Evolutionary conservation across 169 alveolate genomes (phyloP).

Genomic region (Plasmodium inui): DNA sequence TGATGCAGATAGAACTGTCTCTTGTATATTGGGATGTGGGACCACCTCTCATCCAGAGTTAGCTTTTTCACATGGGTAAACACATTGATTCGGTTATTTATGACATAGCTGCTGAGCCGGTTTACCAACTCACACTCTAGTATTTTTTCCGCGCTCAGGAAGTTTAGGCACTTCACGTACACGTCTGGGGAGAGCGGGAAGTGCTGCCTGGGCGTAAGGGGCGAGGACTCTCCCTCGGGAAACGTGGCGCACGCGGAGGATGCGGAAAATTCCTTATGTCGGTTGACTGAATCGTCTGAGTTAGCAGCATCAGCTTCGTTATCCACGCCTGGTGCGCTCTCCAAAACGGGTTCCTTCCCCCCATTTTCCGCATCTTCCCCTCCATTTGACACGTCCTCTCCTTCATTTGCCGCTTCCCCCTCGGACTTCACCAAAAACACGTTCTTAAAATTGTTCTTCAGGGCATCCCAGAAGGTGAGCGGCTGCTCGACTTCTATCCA

Average conservation of each 20-base stretch:
- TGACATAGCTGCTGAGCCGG: slow-evolving; percentile 30
- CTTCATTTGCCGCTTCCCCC: not conserved
- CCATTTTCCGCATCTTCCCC: too few species aligned
- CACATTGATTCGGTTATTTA: slow-evolving; percentile 52
- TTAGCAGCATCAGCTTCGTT: not conserved
- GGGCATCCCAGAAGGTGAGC: slow-evolving; percentile 48
- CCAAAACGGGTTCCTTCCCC: not conserved
- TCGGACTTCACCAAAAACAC: slow-evolving; percentile 50
- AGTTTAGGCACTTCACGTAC: slow-evolving; percentile 58
- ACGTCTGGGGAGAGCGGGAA: slow-evolving; percentile 54
- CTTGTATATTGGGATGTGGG: slow-evolving; percentile 60
- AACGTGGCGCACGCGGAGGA: not conserved
- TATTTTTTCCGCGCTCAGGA: slow-evolving; percentile 30
- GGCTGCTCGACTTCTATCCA: slow-evolving; percentile 61
- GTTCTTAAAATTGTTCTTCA: slow-evolving; percentile 67
- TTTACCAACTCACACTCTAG: slow-evolving; percentile 52
- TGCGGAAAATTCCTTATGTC: not conserved
- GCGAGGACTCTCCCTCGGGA: not conserved
- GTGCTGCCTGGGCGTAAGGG: not conserved
- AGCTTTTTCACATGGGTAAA: slow-evolving; percentile 48
- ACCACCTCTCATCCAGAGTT: slow-evolving; percentile 60
- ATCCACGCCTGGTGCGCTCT: not conserved
- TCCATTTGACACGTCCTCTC: not conserved
- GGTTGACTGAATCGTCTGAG: not conserved
- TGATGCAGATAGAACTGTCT: slow-evolving; percentile 72